Base-by-base conservation (phyloP, 768 basidiomycete genomes). In the Agrocybe praecox region DNA sequence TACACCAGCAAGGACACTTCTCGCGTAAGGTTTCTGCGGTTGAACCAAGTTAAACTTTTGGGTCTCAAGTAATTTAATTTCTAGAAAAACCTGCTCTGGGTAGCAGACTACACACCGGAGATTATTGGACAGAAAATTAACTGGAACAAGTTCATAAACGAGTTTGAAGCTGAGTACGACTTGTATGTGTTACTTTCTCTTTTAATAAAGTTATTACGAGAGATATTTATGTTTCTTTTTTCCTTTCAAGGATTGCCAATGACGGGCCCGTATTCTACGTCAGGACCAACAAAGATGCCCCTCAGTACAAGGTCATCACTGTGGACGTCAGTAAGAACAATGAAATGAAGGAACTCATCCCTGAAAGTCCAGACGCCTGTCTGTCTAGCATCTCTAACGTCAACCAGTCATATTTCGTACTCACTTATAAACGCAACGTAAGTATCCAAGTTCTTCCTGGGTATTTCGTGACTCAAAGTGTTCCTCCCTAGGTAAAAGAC, bases 21-120 rank as follows among this genome's bases (percentile, higher is more conserved):
- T 12, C 76, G 80, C 67, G 90, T 89, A 69, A 58, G 76, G 66
- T 26, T 9, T 51, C 23, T 66, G 11, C 11, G 44, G 43, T 36
- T 22, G 32, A 32, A 46, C 43, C n/a, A n/a, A n/a, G n/a, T 45
- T 54, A 12, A 10, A 40, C 23, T 29, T 46, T 36, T n/a, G n/a
- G n/a, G 23, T 49, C 45, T 53, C 56, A 33, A 26, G 21, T 43
- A 24, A 32, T 52, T 36, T 9, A 46, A 11, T 12, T 14, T 19
- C 36, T 49, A 91, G 89, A 86, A 85, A 84, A 88, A 90, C 65
- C 67, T 86, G 10, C 67, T 91, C 1, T 92, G 90, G 90, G 77
- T 92, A 46, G 81, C 87, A 7, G 85, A 91, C 61, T 76, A 91
- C 8, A 66, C 81, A 46, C 74, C 82, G 46, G 78, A 83, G 53